Evolutionary conservation across 257 asterid genomes (phyloP).

Genomic region (Nicotiana noctiflora): DNA sequence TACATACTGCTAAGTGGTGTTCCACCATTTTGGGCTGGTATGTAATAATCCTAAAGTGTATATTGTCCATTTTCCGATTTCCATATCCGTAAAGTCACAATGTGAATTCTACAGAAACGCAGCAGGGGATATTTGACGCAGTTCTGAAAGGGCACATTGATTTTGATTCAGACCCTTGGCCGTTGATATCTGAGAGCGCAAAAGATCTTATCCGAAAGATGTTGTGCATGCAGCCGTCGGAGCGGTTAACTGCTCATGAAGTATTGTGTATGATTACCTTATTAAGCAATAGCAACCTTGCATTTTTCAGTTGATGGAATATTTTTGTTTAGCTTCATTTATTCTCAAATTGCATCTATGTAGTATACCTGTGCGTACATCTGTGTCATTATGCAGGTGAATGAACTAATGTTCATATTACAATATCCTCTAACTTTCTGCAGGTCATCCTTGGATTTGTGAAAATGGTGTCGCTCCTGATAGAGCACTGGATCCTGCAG

Average conservation of each 20-base stretch:
- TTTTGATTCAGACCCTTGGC: constrained; percentile 14
- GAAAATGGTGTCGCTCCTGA: constrained; percentile 22
- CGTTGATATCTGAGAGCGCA: constrained; percentile 10
- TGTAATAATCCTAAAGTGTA: neutral
- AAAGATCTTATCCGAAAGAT: constrained; percentile 9
- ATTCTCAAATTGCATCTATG: neutral
- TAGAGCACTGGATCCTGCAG: constrained; percentile 24
- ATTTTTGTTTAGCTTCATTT: neutral
- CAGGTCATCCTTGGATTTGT: constrained; percentile 31
- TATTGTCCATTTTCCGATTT: neutral
- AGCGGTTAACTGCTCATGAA: constrained; percentile 11
- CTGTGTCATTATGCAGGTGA: neutral
- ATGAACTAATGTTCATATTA: neutral
- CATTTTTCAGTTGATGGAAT: neutral
- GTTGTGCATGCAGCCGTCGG: constrained; percentile 1
- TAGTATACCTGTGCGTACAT: neutral
- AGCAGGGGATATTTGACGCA: neutral
- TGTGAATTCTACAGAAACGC: constrained; percentile 1
- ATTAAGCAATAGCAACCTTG: neutral
- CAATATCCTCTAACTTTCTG: constrained; percentile 4
- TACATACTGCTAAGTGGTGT: constrained; percentile 12
- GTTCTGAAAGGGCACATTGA: constrained; percentile 9
- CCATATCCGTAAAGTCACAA: neutral
- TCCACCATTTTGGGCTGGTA: constrained; percentile 15
- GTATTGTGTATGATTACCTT: constrained; percentile 8